Evolutionary conservation across 176 grass and related monocot genomes (phyloP).

Genomic region (Raddia distichophylla): DNA sequence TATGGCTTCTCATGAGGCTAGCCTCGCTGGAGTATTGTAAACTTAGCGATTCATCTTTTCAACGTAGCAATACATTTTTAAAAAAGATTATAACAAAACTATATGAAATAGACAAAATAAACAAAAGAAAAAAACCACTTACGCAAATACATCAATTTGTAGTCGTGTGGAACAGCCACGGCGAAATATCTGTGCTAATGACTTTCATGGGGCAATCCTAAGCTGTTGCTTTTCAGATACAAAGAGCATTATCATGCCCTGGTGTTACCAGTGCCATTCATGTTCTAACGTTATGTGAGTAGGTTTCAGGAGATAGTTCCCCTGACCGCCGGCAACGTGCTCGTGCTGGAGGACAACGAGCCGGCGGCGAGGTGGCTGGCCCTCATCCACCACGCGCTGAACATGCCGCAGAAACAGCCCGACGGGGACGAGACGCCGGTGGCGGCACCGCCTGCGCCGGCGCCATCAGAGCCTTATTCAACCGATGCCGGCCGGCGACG

Average conservation of each 20-base stretch:
- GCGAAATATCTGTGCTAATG: not conserved
- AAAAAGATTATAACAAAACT: no score
- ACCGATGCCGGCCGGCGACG: not conserved
- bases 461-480: not conserved
- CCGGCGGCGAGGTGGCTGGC: constrained; percentile 84
- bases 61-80: no score
- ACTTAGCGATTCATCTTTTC: no score
- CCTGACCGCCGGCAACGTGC: constrained; percentile 87
- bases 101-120: no score
- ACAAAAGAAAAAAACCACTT: no score
- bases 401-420: constrained; percentile 49
- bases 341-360: constrained; percentile 94
- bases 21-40: no score
- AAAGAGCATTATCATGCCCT: not conserved
- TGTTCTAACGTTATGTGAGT: constrained; percentile 6
- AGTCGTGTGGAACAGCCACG: no score
- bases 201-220: not conserved
- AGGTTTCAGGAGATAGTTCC: constrained; percentile 99
- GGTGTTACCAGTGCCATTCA: no score
- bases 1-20: no score
- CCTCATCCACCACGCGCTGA: constrained; percentile 84
- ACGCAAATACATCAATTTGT: no score
- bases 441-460: not conserved
- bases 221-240: not conserved
- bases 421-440: constrained; percentile 38